These are phyloP conservation scores for Bathelium albidoporum DNA, from an alignment of 495 filamentous ascomycete genomes.

Conservation along the genomic window DNA sequence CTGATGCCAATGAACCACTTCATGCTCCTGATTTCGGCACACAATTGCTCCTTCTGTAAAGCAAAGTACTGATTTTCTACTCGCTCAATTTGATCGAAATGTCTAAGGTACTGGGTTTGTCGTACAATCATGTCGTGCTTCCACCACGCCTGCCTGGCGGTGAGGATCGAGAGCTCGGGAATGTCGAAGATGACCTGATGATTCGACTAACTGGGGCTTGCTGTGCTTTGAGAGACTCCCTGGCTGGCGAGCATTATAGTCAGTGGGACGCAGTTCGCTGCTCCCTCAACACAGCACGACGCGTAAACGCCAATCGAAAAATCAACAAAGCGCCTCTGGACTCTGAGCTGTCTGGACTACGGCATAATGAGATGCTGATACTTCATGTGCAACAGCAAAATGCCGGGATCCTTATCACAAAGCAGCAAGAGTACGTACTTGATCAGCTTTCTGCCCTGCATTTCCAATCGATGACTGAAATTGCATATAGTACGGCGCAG, in stretches of 20 bases:
- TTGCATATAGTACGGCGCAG: background rate
- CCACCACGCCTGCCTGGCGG: constrained; percentile 21
- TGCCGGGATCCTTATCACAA: constrained; percentile 43
- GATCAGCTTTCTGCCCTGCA: background rate
- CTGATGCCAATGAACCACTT: too few species aligned
- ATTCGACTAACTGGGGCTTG: constrained; percentile 30
- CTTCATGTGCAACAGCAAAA: constrained; percentile 46
- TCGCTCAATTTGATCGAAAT: background rate
- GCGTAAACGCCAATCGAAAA: constrained; percentile 27
- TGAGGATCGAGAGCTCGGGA: constrained; percentile 32
- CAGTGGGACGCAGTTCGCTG: constrained; percentile 26
- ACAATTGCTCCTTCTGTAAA: too few species aligned
- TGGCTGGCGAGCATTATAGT: constrained; percentile 14
- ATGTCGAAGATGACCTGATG: constrained; percentile 31
- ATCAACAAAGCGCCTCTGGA: constrained; percentile 33
- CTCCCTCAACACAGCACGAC: constrained; percentile 27
- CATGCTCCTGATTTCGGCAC: too few species aligned
- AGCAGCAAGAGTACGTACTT: constrained; percentile 33
- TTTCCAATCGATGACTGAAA: background rate
- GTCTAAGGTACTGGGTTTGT: background rate
- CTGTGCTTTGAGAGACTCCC: constrained; percentile 18
- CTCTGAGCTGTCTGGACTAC: constrained; percentile 27
- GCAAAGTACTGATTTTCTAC: too few species aligned
- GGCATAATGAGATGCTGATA: constrained; percentile 30
- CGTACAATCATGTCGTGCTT: constrained; percentile 9